Evolutionary conservation across 1,284 basidiomycete species (phyloP).

Genomic region (Trametes pubescens): DNA sequence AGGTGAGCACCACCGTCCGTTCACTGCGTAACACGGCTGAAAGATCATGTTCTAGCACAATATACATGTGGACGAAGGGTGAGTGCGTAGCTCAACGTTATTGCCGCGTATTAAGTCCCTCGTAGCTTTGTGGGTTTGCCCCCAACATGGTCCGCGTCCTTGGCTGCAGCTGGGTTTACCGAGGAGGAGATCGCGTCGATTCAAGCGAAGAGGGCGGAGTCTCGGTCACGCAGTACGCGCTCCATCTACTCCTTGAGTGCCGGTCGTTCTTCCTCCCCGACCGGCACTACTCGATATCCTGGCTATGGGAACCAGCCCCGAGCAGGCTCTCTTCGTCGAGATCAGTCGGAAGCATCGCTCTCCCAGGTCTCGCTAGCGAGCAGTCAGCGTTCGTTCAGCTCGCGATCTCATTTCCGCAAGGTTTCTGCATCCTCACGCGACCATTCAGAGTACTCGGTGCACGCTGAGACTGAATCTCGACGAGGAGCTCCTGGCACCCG

Average conservation of each 20-base stretch:
- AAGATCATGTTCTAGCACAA: slow-evolving; percentile 60
- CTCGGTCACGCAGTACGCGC: slow-evolving; percentile 42
- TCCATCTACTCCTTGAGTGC: slow-evolving; percentile 39
- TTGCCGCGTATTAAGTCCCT: slow-evolving; percentile 17
- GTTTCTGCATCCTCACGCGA: slow-evolving; percentile 32
- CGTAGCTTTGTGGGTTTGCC: slow-evolving; percentile 71
- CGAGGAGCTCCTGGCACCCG: slow-evolving; percentile 23
- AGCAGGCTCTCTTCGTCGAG: slow-evolving; percentile 33
- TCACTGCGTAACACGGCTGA: slow-evolving; percentile 16
- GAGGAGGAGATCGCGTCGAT: slow-evolving; percentile 74
- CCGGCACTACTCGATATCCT: slow-evolving; percentile 24
- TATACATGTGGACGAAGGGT: slow-evolving; percentile 82
- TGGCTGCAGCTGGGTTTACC: slow-evolving; percentile 66
- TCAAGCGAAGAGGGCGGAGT: slow-evolving; percentile 56
- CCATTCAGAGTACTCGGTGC: slow-evolving; percentile 29
- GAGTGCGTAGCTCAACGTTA: slow-evolving; percentile 42
- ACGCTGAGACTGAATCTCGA: slow-evolving; percentile 20
- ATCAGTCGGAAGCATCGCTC: slow-evolving; percentile 33
- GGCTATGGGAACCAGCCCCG: slow-evolving; percentile 26
- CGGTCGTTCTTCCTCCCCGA: slow-evolving; percentile 33
- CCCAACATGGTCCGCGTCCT: slow-evolving; percentile 71
- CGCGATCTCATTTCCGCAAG: slow-evolving; percentile 34
- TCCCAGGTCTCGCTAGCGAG: slow-evolving; percentile 36
- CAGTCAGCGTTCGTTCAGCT: slow-evolving; percentile 27
- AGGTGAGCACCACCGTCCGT: slow-evolving; percentile 53